Base-by-base conservation (phyloP, 257 asterid genomes). In the Solanum medicagineum region DNA sequence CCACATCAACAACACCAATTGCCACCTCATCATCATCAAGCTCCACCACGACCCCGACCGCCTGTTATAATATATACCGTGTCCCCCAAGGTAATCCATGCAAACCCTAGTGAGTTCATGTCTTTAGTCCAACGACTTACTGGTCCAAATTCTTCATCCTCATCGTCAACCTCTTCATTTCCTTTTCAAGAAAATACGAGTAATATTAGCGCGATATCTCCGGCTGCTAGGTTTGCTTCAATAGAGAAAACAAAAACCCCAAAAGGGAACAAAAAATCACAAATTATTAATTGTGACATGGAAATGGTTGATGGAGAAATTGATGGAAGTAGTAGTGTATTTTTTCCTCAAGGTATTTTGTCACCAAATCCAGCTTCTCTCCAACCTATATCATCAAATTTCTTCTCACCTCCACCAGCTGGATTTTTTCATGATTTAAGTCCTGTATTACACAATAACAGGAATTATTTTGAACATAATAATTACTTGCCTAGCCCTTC, bases 21-120 rank as follows among this genome's bases (percentile, higher is more conserved):
- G 56, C 86, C 84, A 65, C 88, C 85, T 1, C 70, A 69, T 17
- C 79, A 69, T 40, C 54, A 69, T 40, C 54, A 80, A 60, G 88
- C 90, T 69, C 96, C 89, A 40, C 95, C 98, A 1, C 93, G 91
- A 81, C 94, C 98, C 1, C 94, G 93, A 81, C 97, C 94, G 17
- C 98, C 98, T 26, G 92, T 96, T 10, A 96, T 96, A 42, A 96
- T 96, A 54, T 96, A 96, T 94, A 93, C 98, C 0, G 97, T 96
- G 71, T 95, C 99, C 32, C 99, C 99, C 1, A 96, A 95, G 85
- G 91, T 95, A 44, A 95, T 96, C 85, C 97, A 96, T 86, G 95
- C 98, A 88, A 92, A 95, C 92, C 99, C 99, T 85, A 94, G 89
- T 6, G 99, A 96, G 90, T 96, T 96, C 96, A 96, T 94, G 99